Conservation (phyloP, 2,329 filamentous ascomycete genomes). For the Sarocladiaceae sp. region DNA sequence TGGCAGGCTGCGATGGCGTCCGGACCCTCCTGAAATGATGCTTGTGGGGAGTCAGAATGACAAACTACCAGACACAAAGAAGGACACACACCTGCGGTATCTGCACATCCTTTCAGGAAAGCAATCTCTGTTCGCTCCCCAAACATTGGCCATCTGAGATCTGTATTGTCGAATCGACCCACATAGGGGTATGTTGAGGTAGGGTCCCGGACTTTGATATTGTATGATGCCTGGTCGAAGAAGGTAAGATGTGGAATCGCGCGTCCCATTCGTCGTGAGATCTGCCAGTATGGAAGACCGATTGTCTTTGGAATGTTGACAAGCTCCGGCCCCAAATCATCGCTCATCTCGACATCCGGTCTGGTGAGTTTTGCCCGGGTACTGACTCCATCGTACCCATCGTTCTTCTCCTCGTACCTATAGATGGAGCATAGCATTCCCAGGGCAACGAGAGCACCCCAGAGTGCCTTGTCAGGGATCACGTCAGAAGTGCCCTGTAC, state of each 20-base stretch:
- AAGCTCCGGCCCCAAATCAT: conserved; percentile 43
- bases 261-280: conserved; percentile 45
- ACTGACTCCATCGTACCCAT: conserved; percentile 43
- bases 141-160: conserved; percentile 48
- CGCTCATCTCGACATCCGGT: conserved; percentile 38
- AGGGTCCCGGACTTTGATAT: conserved; percentile 41
- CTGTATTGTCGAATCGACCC: conserved; percentile 45
- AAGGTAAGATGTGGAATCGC: conserved; percentile 46
- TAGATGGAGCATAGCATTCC: conserved; percentile 50
- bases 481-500: conserved; percentile 42
- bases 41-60: conserved; percentile 19
- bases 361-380: conserved; percentile 21
- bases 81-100: conserved; percentile 31
- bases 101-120: conserved; percentile 43
- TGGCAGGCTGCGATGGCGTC: conserved; percentile 47
- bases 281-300: conserved; percentile 42
- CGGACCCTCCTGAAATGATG: conserved; percentile 44
- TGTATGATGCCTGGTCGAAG: conserved; percentile 47
- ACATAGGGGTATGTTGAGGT: conserved; percentile 44
- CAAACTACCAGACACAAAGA: no score
- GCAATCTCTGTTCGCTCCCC: conserved; percentile 44
- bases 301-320: conserved; percentile 42
- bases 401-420: conserved; percentile 44
- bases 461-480: conserved; percentile 45
- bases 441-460: conserved; percentile 45